Evolutionary conservation across 2,329 filamentous ascomycete genomes (phyloP).

Genomic region (Phialocephala subalpina): DNA sequence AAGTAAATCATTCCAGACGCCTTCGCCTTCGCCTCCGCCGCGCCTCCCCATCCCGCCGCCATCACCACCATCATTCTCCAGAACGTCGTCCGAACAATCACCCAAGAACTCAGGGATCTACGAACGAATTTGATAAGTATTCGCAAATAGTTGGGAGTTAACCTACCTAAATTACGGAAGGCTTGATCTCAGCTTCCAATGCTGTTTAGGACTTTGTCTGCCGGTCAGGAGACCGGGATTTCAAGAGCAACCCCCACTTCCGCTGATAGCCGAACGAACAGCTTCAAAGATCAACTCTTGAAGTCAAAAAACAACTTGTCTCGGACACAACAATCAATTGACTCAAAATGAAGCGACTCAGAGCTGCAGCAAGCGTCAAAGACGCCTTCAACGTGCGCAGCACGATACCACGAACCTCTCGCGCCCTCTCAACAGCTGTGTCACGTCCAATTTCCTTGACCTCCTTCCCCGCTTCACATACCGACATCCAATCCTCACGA

Average conservation of each 20-base stretch:
- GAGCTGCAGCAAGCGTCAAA: conserved; percentile 35
- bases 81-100: no score
- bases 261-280: conserved; percentile 30
- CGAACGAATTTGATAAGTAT: no score
- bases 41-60: no score
- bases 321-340: conserved; percentile 32
- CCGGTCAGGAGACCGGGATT: not conserved
- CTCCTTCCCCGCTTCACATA: conserved; percentile 21
- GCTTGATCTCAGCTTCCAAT: no score
- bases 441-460: conserved; percentile 15
- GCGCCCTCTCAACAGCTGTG: conserved; percentile 39
- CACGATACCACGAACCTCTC: conserved; percentile 29
- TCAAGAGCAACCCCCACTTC: conserved; percentile 23
- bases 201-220: not conserved
- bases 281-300: conserved; percentile 15
- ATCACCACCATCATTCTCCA: no score
- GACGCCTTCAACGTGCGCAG: conserved; percentile 29
- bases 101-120: no score
- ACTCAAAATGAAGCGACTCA: conserved; percentile 41
- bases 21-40: no score
- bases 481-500: conserved; percentile 17
- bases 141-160: no score
- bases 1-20: no score
- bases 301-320: conserved; percentile 13
- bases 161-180: no score